phyloP scores from a whole-genome alignment of 2,329 filamentous ascomycete species.

The Kalmusia sp. region DNA sequence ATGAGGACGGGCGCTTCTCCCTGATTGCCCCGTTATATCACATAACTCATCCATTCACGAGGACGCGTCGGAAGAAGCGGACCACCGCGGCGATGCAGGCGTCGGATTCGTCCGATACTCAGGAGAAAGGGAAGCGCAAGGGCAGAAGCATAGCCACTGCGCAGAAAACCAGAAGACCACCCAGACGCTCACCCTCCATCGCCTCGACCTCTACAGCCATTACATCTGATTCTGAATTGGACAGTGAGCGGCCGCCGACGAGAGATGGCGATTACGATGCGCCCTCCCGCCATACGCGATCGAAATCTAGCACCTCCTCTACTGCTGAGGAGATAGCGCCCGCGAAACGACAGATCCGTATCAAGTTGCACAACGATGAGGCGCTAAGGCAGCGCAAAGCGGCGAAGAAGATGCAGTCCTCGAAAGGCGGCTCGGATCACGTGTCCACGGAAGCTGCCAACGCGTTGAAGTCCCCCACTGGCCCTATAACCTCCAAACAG shows the following conservation, averaged over 20 bases:
- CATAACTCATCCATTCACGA: constrained; percentile 59
- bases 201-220: constrained; percentile 68
- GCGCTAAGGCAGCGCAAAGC: constrained; percentile 75
- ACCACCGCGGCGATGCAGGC: constrained; percentile 29
- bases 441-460: constrained; percentile 59
- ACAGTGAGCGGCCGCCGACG: constrained; percentile 50
- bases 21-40: constrained; percentile 76
- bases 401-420: constrained; percentile 66
- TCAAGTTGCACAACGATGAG: constrained; percentile 87
- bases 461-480: constrained; percentile 92
- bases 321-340: constrained; percentile 70
- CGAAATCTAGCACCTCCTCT: constrained; percentile 61
- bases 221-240: constrained; percentile 71
- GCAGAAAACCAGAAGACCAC: constrained; percentile 36
- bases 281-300: constrained; percentile 65
- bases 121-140: constrained; percentile 39
- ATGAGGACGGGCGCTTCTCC: constrained; percentile 79
- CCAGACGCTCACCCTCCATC: constrained; percentile 50
- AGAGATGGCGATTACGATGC: constrained; percentile 45
- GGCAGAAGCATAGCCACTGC: constrained; percentile 35
- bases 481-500: constrained; percentile 68
- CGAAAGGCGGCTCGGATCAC: constrained; percentile 31
- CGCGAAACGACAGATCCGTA: constrained; percentile 81
- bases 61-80: constrained; percentile 44
- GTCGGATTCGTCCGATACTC: constrained; percentile 28